phyloP scores from a whole-genome alignment of 495 filamentous ascomycete genomes.

The Penicillium fimorum region DNA sequence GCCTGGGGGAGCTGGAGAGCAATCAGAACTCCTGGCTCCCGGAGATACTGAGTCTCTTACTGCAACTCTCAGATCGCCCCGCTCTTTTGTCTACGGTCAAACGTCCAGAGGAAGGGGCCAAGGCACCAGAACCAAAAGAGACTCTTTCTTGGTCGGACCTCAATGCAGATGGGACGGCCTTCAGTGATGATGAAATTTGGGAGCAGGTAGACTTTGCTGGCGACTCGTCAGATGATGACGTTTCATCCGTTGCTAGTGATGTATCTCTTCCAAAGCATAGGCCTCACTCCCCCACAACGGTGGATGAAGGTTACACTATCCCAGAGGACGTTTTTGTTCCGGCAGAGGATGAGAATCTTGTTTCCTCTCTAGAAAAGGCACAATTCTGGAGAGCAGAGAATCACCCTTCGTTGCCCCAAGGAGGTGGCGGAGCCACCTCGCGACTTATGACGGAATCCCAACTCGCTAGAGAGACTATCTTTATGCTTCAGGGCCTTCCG shows the following conservation, averaged over 20 bases:
- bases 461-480: constrained; percentile 71
- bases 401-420: constrained; percentile 22
- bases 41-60: constrained; percentile 74
- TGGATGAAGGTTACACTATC: constrained; percentile 37
- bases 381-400: constrained; percentile 63
- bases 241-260: constrained; percentile 36
- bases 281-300: constrained; percentile 21
- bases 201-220: constrained; percentile 68
- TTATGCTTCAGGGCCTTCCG: constrained; percentile 78
- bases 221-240: constrained; percentile 59
- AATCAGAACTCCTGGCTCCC: constrained; percentile 62
- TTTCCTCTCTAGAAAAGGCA: constrained; percentile 52
- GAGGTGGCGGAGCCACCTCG: constrained; percentile 32
- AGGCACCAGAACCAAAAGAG: constrained; percentile 41
- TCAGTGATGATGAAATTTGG: constrained; percentile 73
- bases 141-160: constrained; percentile 73
- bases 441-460: constrained; percentile 69
- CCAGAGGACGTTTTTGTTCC: constrained; percentile 39
- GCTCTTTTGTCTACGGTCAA: constrained; percentile 62
- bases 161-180: constrained; percentile 67
- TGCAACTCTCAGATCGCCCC: constrained; percentile 81
- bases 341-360: constrained; percentile 35
- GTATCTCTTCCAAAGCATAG: constrained; percentile 22
- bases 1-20: constrained; percentile 58
- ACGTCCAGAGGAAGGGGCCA: constrained; percentile 54